Percentiles rank a stretch among this genome's conserved stretches.
Conservation (phyloP, 805 yeast genomes). For the Teunomyces pallodes region DNA sequence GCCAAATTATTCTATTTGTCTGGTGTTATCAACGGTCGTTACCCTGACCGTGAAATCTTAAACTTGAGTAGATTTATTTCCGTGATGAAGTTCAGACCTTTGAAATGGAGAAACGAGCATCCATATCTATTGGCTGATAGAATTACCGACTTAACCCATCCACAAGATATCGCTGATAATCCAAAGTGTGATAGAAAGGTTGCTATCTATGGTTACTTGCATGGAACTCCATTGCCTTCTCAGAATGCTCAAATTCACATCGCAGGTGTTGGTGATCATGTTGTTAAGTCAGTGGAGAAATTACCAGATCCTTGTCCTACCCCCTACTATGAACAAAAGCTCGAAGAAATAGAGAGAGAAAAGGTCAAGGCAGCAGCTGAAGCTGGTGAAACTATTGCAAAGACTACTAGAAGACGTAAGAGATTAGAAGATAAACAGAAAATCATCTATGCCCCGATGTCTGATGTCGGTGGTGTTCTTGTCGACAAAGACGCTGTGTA, state of each 20-base stretch:
- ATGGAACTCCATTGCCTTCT: conserved; percentile 82
- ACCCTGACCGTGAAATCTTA: conserved; percentile 93
- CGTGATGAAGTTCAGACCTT: conserved; percentile 98
- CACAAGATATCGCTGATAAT: conserved; percentile 71
- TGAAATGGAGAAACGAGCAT: conserved; percentile 98
- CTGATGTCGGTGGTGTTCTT: conserved; percentile 98
- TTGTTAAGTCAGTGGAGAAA: conserved; percentile 74
- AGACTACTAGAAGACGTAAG: conserved; percentile 67
- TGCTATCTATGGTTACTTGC: conserved; percentile 90
- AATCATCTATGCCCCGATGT: conserved; percentile 97
- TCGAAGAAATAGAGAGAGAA: conserved; percentile 80
- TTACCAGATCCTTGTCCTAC: conserved; percentile 99
- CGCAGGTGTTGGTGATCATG: conserved; percentile 92
- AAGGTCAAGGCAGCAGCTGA: conserved; percentile 63
- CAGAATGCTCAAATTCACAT: conserved; percentile 78
- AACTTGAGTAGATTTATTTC: conserved; percentile 89
- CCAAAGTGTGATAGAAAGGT: conserved; percentile 84
- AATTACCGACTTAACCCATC: conserved; percentile 91
- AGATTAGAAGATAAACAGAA: conserved; percentile 93
- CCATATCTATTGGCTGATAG: conserved; percentile 91
- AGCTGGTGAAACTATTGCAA: conserved; percentile 52
- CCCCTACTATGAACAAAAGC: conserved; percentile 82
- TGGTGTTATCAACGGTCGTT: conserved; percentile 95
- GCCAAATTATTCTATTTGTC: conserved; percentile 92
- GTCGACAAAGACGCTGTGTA: conserved; percentile 98